Conservation (phyloP, 306 rosid genomes). For the Alnus rubra region DNA sequence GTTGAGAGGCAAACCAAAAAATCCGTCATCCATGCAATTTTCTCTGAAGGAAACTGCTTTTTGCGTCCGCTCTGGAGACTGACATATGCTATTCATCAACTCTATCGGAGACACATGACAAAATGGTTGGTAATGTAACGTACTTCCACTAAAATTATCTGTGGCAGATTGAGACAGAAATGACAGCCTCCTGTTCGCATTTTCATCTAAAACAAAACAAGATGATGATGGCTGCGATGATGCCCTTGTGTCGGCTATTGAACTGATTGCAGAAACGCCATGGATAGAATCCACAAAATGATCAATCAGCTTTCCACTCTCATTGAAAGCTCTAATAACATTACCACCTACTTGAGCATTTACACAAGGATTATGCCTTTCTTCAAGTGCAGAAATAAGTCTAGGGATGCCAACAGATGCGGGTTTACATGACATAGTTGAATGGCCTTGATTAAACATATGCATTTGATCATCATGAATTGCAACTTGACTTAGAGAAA, state of each 20-base stretch:
- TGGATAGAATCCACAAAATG: slow-evolving; percentile 40
- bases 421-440: slow-evolving; percentile 35
- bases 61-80: slow-evolving; percentile 49
- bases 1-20: slow-evolving; percentile 85
- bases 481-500: slow-evolving; percentile 29
- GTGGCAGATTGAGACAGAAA: slow-evolving; percentile 43
- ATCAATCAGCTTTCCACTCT: slow-evolving; percentile 47
- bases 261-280: slow-evolving; percentile 41
- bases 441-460: slow-evolving; percentile 41
- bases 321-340: slow-evolving; percentile 48
- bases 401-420: slow-evolving; percentile 42
- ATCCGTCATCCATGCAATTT: slow-evolving; percentile 42
- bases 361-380: slow-evolving; percentile 36
- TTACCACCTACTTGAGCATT: slow-evolving; percentile 36
- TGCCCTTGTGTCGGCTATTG: slow-evolving; percentile 41
- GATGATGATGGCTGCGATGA: slow-evolving; percentile 51
- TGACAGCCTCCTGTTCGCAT: slow-evolving; percentile 43
- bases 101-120: slow-evolving; percentile 39
- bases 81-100: slow-evolving; percentile 41
- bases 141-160: slow-evolving; percentile 35
- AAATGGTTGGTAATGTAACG: slow-evolving; percentile 36
- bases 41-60: slow-evolving; percentile 39
- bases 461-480: slow-evolving; percentile 39
- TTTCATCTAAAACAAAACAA: slow-evolving; percentile 43
- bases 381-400: slow-evolving; percentile 43